Base-by-base conservation (phyloP, 2,329 filamentous ascomycete genomes). In the Penicillium sp. region DNA sequence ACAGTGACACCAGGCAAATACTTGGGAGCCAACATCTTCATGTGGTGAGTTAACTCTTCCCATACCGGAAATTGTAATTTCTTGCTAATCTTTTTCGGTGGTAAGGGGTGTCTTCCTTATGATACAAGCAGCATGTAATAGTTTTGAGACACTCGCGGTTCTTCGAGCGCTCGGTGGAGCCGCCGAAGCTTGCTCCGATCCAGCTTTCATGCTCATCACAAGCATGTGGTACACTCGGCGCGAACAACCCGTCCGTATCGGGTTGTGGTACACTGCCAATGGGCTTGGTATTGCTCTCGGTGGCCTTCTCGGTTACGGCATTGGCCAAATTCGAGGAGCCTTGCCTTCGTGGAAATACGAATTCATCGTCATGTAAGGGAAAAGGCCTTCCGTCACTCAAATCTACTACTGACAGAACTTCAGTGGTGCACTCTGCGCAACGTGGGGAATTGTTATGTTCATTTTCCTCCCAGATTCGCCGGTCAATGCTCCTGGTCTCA, bases 331-430 rank as follows among this genome's bases (percentile, higher is more conserved):
- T 65, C 78, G 80, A 42, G 85, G 84, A 14, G 76, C 79, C 1
- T 78, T 89, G 22, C 79, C 82, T 0, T 84, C 82, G 0, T 90
- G 87, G 87, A 85, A 85, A 68, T 90, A 87, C 64, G 87, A 90
- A 57, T 90, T 90, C 69, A 74, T 91, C 16, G 82, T 90, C n/a
- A 86, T 86, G 76, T 79, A 70, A 51, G 70, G 28, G 28, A 11
- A 1, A 16, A 16, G 2, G 4, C n/a, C 4, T 4, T 3, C 4
- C 1, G 22, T 4, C 14, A 33, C 6, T 11, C 1, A 8, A 14
- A 25, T 14, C 2, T 1, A 14, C 38, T 63, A 19, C 58, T 67
- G 11, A 62, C 8, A 8, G 1, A 14, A 1, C 7, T 7, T 19
- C 28, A 78, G 76, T 61, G 78, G 79, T 7, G 79, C 84, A 0